Base-by-base conservation (phyloP, 257 asterid genomes). In the Fraxinus excelsior region DNA sequence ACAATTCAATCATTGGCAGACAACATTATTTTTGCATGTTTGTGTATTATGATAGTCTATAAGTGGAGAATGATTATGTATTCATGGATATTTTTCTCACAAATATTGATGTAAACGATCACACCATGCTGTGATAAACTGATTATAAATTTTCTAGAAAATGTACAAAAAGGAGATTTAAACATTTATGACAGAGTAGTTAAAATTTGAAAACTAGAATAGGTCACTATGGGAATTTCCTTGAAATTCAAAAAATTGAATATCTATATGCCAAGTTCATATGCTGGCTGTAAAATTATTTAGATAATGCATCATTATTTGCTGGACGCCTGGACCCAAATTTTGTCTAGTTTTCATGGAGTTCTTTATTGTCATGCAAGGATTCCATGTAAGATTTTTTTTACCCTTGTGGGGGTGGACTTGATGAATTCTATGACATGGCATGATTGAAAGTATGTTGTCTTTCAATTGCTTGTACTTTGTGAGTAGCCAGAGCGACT, bases 401-500 rank as follows among this genome's bases (percentile, higher is more conserved):
- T 44, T 32, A n/a, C 21, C 21, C 66, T 70, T 65, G 11, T 11
- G 58, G 74, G 74, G 67, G 70, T 37, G 70, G 31, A 38, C 29
- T 23, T 29, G 35, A 40, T 13, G 32, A 28, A 38, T 60, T 75
- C 44, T 74, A 40, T 74, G 56, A 58, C 71, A 26, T 71, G 49
- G 66, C 42, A 49, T n/a, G 37, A 74, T 76, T 71, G 71, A 9
- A 75, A 53, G 12, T 76, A 69, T 71, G 66, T 11, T 34, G 60
- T 75, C 58, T 70, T 72, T 66, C 72, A 21, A 70, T 75, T 71
- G 6, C 71, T 73, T 84, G 6, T 79, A 71, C 67, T 73, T 70
- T 77, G 51, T 82, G 75, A 70, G 80, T 81, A 96, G 99, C 98
- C 99, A 1, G 99, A 96, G 90, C 91, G 90, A 84, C 90, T 96